phyloP scores from a whole-genome alignment of 2,329 filamentous ascomycete genomes.

The Stachybotrys chlorohalonatus region DNA sequence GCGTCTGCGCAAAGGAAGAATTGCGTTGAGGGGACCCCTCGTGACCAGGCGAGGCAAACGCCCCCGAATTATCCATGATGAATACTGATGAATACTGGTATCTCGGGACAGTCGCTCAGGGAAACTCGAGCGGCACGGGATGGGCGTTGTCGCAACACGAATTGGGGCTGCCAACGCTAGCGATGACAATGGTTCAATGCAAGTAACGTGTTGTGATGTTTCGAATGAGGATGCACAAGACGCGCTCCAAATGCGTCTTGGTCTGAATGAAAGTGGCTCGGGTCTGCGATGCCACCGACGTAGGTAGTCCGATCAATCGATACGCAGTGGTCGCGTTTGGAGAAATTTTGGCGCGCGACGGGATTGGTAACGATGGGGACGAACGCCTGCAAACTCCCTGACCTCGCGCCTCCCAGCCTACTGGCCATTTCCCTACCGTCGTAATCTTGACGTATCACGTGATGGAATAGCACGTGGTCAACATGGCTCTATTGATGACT shows the following conservation, averaged over 20 bases:
- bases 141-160: background rate
- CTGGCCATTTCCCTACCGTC: background rate
- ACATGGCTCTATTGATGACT: too few relatives aligned
- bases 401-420: background rate
- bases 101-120: slow-evolving; percentile 2
- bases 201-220: background rate
- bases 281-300: slow-evolving; percentile 9
- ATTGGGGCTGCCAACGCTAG: background rate
- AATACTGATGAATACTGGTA: slow-evolving; percentile 23
- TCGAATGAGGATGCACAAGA: background rate
- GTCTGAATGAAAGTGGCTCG: background rate
- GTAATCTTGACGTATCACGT: background rate
- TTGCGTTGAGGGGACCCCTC: slow-evolving; percentile 48
- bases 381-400: background rate
- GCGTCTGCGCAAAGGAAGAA: slow-evolving; percentile 45
- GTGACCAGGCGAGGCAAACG: slow-evolving; percentile 48
- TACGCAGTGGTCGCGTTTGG: slow-evolving; percentile 17
- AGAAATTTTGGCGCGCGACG: slow-evolving; percentile 28
- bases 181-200: background rate
- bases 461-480: too few relatives aligned
- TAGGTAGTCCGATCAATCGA: background rate
- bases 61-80: slow-evolving; percentile 49
- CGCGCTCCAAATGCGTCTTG: background rate
- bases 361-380: background rate
- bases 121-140: background rate